Conservation (phyloP, 371 early-diverging fungal species). For the Neoconidiobolus thromboides region DNA sequence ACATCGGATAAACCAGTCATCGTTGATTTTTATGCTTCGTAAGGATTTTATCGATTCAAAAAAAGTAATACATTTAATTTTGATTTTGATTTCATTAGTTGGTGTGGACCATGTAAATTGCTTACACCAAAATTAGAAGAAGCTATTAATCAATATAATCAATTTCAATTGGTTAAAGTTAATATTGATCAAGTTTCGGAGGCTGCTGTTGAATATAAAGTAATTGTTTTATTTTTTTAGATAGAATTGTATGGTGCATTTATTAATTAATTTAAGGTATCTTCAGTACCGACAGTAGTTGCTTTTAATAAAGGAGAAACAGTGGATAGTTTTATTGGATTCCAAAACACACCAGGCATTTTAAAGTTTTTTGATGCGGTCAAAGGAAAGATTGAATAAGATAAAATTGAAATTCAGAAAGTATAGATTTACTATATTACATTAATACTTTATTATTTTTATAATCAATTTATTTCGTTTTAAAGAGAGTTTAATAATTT, state of each 20-base stretch:
- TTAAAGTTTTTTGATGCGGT: slow-evolving; percentile 31
- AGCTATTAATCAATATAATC: slow-evolving; percentile 33
- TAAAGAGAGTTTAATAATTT: too few species aligned
- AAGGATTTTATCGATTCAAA: slow-evolving; percentile 8
- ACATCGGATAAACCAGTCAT: slow-evolving; percentile 24
- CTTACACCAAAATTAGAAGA: slow-evolving; percentile 41
- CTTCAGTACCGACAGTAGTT: slow-evolving; percentile 53
- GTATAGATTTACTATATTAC: too few species aligned
- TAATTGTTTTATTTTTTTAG: slow-evolving; percentile 8
- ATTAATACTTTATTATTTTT: too few species aligned
- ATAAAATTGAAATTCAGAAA: too few species aligned
- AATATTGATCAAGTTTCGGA: slow-evolving; percentile 39
- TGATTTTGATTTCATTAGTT: slow-evolving; percentile 17
- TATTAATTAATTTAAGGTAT: slow-evolving; percentile 16
- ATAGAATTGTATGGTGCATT: neutral
- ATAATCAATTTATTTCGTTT: too few species aligned
- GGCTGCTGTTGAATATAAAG: slow-evolving; percentile 34
- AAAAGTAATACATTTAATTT: neutral
- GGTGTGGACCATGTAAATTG: slow-evolving; percentile 69
- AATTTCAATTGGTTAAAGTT: slow-evolving; percentile 48
- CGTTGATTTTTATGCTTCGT: slow-evolving; percentile 68
- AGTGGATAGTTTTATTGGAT: slow-evolving; percentile 44
- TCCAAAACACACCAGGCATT: slow-evolving; percentile 22
- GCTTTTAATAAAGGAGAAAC: slow-evolving; percentile 42
- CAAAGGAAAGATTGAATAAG: neutral